Percentiles rank a stretch among this genome's conserved stretches.
phyloP scores from a whole-genome alignment of 441 rosid genomes.

The Syzygium malaccense region DNA sequence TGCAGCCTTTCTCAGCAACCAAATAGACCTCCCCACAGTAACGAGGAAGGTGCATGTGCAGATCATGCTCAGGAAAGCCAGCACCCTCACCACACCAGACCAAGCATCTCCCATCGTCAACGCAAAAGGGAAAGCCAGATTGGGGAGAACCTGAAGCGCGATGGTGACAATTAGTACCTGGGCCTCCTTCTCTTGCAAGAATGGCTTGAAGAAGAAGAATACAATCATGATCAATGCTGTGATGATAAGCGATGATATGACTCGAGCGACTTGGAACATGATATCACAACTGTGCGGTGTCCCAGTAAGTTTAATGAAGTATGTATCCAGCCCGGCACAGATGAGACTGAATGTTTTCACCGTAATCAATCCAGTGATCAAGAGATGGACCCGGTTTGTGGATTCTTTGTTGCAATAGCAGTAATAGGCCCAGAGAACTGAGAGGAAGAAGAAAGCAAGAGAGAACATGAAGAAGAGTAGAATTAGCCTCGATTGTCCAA shows the following conservation, averaged over 20 bases:
- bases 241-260: conserved; percentile 43
- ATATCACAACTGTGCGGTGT: conserved; percentile 67
- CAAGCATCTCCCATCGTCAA: conserved; percentile 37
- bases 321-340: conserved; percentile 37
- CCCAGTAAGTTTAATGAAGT: conserved; percentile 29
- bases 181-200: conserved; percentile 47
- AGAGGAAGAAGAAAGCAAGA: conserved; percentile 17
- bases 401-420: conserved; percentile 24
- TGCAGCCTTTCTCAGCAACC: conserved; percentile 33
- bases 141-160: conserved; percentile 45
- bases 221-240: conserved; percentile 44
- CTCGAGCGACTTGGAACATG: conserved; percentile 45
- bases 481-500: conserved; percentile 74
- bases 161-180: conserved; percentile 33
- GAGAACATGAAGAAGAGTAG: conserved; percentile 25
- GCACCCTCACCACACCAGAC: conserved; percentile 29
- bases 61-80: conserved; percentile 18
- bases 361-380: conserved; percentile 36
- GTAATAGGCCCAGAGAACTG: conserved; percentile 17
- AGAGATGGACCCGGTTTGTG: conserved; percentile 31
- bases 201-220: conserved; percentile 50
- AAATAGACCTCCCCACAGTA: conserved; percentile 45
- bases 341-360: conserved; percentile 44
- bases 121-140: conserved; percentile 20
- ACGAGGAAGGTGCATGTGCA: conserved; percentile 49